Evolutionary conservation across 2,329 filamentous ascomycete species (phyloP), one percentile per base, ranked within the genome.

Genomic region (Ceratocystiopsis sp.): DNA sequence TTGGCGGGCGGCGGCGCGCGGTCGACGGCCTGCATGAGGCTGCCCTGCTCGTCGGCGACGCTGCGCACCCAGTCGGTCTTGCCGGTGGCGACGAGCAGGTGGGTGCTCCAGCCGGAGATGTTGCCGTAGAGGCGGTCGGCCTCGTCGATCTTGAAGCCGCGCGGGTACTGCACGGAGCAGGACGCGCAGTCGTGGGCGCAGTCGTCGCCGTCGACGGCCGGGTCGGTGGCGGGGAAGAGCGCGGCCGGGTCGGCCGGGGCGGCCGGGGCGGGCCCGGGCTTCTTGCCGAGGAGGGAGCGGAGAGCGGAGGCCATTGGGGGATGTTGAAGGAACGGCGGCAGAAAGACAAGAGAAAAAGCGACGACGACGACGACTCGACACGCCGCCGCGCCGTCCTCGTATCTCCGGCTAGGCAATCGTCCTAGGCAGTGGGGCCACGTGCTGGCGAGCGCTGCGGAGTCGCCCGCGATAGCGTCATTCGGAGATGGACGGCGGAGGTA

Each of bases 11-110:
- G 69, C 12, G 67, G 63, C 1, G 68, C 67, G 43, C 65, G 64
- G 14, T 62, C 71, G 52, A 87, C 71, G 2, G 81, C 83, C 63
- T 85, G 68, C 83, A 89, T 89, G 32, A 89, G 71, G 56, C 80
- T 85, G 7, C 81, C 82, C 60, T 83, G 79, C 66, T 96, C 91
- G 56, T 96, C 83, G 45, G 74, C 76, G 38, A 94, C 84, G 63
- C 93, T 81, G 47, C 84, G 66, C 55, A 89, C 81, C 91, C 91
- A 98, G 61, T 98, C 91, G 21, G 79, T 73, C 72, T 95, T 94
- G 48, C 86, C 84, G n/a, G 91, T 98, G 19, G 85, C 91, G 15
- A 96, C 85, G 32, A 98, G 66, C 48, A 94, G 58, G 61, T 98
- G 91, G 17, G 86, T 91, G 54, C 75, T 79, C 82, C 85, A 96